A percentile compares a stretch with the other conserved stretches of the same genome.
Conservation (phyloP, 768 basidiomycete genomes). For the Russula sp. region DNA sequence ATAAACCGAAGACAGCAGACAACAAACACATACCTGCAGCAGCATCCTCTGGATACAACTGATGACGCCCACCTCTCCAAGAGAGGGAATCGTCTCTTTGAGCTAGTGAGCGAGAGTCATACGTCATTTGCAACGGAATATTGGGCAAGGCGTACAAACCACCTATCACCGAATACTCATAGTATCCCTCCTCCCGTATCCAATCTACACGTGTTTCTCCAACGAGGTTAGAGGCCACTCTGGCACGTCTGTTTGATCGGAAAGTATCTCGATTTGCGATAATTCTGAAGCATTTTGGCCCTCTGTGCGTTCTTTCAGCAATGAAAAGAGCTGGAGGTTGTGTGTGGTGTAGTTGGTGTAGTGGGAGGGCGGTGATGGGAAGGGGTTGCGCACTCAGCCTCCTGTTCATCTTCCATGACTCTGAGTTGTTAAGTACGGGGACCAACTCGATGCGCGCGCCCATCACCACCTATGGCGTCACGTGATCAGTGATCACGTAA, state of each 20-base stretch:
- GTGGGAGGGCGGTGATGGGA: conserved; percentile 85
- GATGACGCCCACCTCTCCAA: conserved; percentile 77
- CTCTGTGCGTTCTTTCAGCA: conserved; percentile 55
- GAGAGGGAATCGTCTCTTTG: conserved; percentile 75
- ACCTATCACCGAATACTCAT: conserved; percentile 83
- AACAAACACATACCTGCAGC: conserved; percentile 48
- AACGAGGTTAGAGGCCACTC: conserved; percentile 73
- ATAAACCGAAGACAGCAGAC: no score
- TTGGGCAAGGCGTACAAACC: conserved; percentile 62
- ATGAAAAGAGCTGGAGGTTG: conserved; percentile 64
- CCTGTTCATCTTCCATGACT: conserved; percentile 64
- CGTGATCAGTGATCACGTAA: no score
- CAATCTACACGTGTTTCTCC: conserved; percentile 85
- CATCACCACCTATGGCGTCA: no score
- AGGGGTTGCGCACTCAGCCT: conserved; percentile 76
- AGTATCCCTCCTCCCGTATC: conserved; percentile 82
- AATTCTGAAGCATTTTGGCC: conserved; percentile 38
- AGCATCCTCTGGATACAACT: conserved; percentile 75
- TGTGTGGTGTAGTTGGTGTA: conserved; percentile 73
- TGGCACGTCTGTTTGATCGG: conserved; percentile 71
- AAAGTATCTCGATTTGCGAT: conserved; percentile 60
- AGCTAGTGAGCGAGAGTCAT: conserved; percentile 47
- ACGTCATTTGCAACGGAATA: background rate
- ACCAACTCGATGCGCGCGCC: no score
- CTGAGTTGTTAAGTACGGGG: no score